Evolutionary conservation across 768 basidiomycete species (phyloP), one percentile per base, ranked within the genome.

Genomic region (Rubroboletus pulcherrimus): DNA sequence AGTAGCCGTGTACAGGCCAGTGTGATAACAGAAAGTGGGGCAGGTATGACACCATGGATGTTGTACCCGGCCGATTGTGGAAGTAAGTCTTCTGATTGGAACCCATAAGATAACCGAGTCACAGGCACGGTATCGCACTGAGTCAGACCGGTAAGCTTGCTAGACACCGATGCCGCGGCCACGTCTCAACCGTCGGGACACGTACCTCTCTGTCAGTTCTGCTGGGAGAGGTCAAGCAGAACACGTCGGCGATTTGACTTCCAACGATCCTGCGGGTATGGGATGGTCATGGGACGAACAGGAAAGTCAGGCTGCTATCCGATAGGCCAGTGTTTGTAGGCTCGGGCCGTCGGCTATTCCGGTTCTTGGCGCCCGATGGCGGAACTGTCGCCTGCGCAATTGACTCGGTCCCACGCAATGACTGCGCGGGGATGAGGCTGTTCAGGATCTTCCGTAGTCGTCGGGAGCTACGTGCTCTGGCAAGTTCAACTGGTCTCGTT

Each of bases 91-190:
- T 52, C 51, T 55, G 57, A 58, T 62, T 43, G 15, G 51, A 49
- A 55, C 21, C 31, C 26, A 4, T 26, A 21, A 12, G 42, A 29
- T 44, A 31, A 26, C 10, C 31, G 47, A 31, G 10, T n/a, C 33
- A 26, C 53, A 57, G 55, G 53, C 17, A 58, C 51, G 15, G 44
- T 8, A 44, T 44, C 14, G 39, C 38, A 41, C 48, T 29, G 57
- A 58, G 54, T 68, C 66, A 67, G 30, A 24, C 51, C 66, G 66
- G 66, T 37, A 2, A 59, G 19, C 21, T 40, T 35, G 9, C 15
- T 51, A 38, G 21, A 60, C 30, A 34, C 66, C 66, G 66, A 15
- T 24, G n/a, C 6, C 30, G 6, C 34, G 12, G 9, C 10, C 5
- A 53, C 51, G 50, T 47, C 29, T 10, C 29, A 10, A 29, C 9